Evolutionary conservation across 805 yeast genomes (phyloP), one percentile per base, ranked within the genome.

Genomic region (Kuraishia molischiana): DNA sequence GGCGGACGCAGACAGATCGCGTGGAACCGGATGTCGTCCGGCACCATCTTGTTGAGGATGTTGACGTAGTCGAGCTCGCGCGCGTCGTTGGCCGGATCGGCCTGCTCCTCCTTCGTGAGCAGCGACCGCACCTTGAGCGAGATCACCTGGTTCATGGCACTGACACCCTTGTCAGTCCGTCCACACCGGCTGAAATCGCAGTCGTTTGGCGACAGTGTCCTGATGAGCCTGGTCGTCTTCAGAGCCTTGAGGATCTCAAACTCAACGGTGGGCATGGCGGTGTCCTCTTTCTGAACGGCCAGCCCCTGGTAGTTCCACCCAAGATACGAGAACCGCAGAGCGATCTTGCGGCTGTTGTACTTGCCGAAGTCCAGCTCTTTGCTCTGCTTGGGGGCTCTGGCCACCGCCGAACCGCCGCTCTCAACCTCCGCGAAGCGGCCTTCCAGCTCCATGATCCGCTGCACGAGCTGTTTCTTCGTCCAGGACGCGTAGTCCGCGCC

Each of bases 261-360:
- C 51, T 92, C 98, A 2, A 92, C 89, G 0, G 98, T 92, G 0
- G 94, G 95, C 6, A 85, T 60, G 1, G 80, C 81, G 0, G 92
- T 82, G 3, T 72, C 73, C 21, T 78, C 87, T 42, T 69, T 70
- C 57, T 92, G 97, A 34, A 74, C 62, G 0, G 95, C 95, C 19
- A 92, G 64, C 0, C 98, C 98, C 52, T 81, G 86, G 58, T 92
- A 92, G 51, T 82, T 74, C 97, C 97, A 90, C 1, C 98, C 98
- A 35, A 85, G 52, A 55, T 92, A 92, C 0, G 95, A 82, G 60
- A 92, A 92, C 43, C 74, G 65, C 22, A 92, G 51, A 0, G 95
- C 97, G 11, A 92, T 71, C 42, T 74, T 74, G 39, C 98, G 64
- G 1, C 76, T 74, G 9, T 64, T 45, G 49, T 73, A 74, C 43